These are phyloP conservation scores for Rutstroemia sp. DNA, from an alignment of 2,329 filamentous ascomycete genomes.

Conservation along the genomic window DNA sequence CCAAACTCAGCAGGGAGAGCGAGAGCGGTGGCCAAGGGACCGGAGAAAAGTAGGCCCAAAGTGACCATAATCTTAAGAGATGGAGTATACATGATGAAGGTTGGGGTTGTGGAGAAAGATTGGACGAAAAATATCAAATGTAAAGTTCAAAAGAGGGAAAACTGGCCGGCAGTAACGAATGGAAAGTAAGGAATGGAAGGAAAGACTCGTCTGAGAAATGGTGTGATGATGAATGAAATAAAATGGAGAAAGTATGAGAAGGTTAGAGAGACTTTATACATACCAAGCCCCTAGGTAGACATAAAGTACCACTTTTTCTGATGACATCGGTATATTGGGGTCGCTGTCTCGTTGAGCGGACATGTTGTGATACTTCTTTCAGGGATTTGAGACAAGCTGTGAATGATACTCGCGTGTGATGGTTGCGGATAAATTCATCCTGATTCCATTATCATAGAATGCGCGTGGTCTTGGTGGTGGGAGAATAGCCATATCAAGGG, in stretches of 20 bases:
- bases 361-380: not conserved
- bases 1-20: conserved; percentile 11
- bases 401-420: not conserved
- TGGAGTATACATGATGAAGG: conserved; percentile 23
- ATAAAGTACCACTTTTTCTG: not conserved
- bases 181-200: not conserved
- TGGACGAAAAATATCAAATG: conserved; percentile 17
- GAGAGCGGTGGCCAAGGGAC: conserved; percentile 19
- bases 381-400: not conserved
- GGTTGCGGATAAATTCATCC: not conserved
- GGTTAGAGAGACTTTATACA: not conserved
- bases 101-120: conserved; percentile 8
- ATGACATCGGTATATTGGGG: not conserved
- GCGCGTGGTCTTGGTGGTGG: not conserved
- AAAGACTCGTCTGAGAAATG: not conserved
- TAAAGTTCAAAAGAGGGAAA: not conserved
- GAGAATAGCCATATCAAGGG: not conserved
- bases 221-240: not conserved
- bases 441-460: not conserved
- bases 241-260: conserved; percentile 1
- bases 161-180: conserved; percentile 5
- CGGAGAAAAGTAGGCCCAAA: conserved; percentile 24
- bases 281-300: not conserved
- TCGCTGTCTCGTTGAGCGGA: not conserved
- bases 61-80: conserved; percentile 23